These are phyloP conservation scores for Penicillium freii DNA, from an alignment of 2,329 filamentous ascomycete genomes.

Conservation along the genomic window DNA sequence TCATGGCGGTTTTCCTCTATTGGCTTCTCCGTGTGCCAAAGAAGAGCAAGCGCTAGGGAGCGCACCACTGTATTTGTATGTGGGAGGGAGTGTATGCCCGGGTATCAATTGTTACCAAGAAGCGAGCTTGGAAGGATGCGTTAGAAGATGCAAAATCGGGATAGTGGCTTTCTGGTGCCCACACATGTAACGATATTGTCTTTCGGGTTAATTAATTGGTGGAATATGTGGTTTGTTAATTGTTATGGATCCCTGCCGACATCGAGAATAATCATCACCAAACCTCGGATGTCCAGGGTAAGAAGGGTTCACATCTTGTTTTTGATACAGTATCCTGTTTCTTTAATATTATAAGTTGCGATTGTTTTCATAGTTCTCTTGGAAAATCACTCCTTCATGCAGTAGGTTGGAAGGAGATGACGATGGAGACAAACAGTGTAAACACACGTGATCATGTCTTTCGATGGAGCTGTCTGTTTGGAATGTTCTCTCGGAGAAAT, in stretches of 20 bases:
- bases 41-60: neutral
- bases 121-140: neutral
- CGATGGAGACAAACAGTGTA: slow-evolving; percentile 27
- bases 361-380: neutral
- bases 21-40: neutral
- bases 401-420: slow-evolving; percentile 7
- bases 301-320: neutral
- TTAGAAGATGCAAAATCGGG: neutral
- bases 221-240: neutral
- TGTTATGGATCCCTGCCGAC: neutral
- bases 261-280: neutral
- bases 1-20: neutral
- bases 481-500: neutral
- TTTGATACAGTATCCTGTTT: neutral
- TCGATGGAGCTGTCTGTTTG: slow-evolving; percentile 4
- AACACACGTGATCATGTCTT: slow-evolving; percentile 32
- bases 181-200: neutral
- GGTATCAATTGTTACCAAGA: neutral
- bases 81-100: neutral
- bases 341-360: neutral
- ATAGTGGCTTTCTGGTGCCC: neutral
- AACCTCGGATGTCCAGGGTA: neutral
- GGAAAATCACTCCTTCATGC: neutral
- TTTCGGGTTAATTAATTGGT: neutral
- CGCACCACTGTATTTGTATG: neutral